Evolutionary conservation across 2,329 filamentous ascomycete species (phyloP), one percentile per base, ranked within the genome.

Genomic region (Hypoxylon sp.): DNA sequence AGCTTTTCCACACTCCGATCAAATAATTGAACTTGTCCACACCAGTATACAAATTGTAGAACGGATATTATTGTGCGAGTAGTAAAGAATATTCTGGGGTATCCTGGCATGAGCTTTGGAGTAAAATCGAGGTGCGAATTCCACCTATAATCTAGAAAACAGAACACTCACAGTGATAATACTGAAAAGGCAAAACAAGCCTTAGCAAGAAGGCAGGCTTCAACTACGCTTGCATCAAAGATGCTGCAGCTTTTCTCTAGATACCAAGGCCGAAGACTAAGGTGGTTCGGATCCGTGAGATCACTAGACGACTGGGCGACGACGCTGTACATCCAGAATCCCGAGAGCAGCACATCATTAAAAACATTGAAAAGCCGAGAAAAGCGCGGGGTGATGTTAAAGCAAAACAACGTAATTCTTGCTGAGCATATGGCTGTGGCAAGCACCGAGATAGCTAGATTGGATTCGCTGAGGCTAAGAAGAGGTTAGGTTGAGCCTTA

Each of bases 321-420:
- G 6, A 67, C 60, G 43, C 67, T 69, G 55, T 71, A 69, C 28
- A 52, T 53, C 69, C 69, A 71, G 28, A 69, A 62, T 13, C 43
- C 43, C 30, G 69, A 60, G 10, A 71, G 28, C 3, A 71, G 14
- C 17, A 63, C 14, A 10, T 71, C 69, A 38, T 67, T 64, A 5
- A 60, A 4, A 9, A 41, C 55, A n/a, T 48, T 48, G 41, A 52
- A 60, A 23, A 61, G 14, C n/a, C 49, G 32, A 6, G 63, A 60
- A 46, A 63, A 43, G 5, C 49, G 13, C 34, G 41, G 32, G 5
- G 49, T 21, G 30, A 67, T 48, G 30, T 51, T 43, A 13, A 65
- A 65, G 17, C 50, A 67, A 1, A 46, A 17, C n/a, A 70, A 49
- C 3, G 23, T 38, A 10, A 65, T 60, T 17, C 64, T 45, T 17